These are phyloP conservation scores for Vitis vinifera DNA, from an alignment of 164 flowering plant species.

Conservation along the genomic window DNA sequence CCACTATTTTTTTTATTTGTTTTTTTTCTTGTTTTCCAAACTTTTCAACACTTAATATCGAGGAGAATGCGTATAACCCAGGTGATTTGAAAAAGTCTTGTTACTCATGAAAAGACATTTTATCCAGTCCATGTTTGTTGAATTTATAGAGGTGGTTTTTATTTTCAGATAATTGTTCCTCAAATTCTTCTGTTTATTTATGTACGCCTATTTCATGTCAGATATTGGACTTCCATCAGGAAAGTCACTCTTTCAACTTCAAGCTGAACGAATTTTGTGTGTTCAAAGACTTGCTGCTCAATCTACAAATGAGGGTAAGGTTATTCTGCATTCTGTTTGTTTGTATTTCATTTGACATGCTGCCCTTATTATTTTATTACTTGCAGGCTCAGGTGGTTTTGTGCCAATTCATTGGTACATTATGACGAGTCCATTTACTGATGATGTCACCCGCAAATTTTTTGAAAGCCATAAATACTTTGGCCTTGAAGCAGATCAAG, in stretches of 20 bases:
- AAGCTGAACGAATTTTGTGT: constrained; percentile 91
- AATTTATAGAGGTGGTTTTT: not conserved
- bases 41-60: too few relatives aligned
- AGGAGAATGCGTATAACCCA: too few relatives aligned
- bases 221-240: constrained; percentile 99
- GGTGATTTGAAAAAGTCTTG: not conserved
- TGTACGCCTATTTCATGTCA: constrained; percentile 18
- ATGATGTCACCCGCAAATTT: constrained; percentile 81
- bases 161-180: not conserved
- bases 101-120: not conserved
- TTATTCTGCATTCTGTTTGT: constrained; percentile 1
- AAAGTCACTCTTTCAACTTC: constrained; percentile 95
- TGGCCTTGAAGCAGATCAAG: constrained; percentile 94
- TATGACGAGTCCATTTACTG: constrained; percentile 98
- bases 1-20: too few relatives aligned
- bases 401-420: constrained; percentile 92
- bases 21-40: too few relatives aligned
- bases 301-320: constrained; percentile 67
- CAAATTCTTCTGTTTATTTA: not conserved
- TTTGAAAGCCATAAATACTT: constrained; percentile 90
- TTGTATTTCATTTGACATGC: constrained; percentile 1
- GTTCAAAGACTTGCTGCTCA: constrained; percentile 85
- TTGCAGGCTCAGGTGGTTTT: constrained; percentile 50
- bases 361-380: constrained; percentile 12
- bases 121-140: not conserved